These are phyloP conservation scores for Boletellus ananas DNA, from an alignment of 768 basidiomycete species.

Conservation along the genomic window DNA sequence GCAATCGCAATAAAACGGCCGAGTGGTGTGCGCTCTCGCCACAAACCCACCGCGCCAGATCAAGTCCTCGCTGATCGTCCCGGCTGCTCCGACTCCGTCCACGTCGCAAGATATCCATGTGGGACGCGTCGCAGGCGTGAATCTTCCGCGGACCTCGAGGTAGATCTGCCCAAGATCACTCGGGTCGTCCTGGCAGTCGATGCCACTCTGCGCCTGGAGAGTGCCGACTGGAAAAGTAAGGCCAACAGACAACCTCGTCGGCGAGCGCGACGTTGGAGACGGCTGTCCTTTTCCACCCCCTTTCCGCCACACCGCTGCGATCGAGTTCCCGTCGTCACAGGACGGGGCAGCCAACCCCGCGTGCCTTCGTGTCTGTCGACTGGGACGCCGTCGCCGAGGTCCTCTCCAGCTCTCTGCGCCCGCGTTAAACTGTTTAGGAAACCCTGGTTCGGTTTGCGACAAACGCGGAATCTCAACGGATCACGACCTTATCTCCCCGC, in stretches of 20 bases:
- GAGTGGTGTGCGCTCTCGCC: conserved; percentile 17
- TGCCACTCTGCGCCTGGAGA: conserved; percentile 4
- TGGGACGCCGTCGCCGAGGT: conserved; percentile 12
- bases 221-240: conserved; percentile 21
- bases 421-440: conserved; percentile 6
- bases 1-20: conserved; percentile 14
- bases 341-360: neutral
- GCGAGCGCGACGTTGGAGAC: conserved; percentile 3
- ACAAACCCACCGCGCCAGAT: conserved; percentile 22
- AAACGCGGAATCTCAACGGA: conserved; percentile 23
- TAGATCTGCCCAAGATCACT: conserved; percentile 24
- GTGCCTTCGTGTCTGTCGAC: conserved; percentile 11
- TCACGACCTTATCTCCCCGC: conserved; percentile 31
- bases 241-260: neutral
- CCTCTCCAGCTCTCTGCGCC: conserved; percentile 1
- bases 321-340: neutral
- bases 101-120: conserved; percentile 32
- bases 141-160: conserved; percentile 32
- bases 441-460: neutral
- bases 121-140: conserved; percentile 24
- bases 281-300: conserved; percentile 25
- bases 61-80: conserved; percentile 22
- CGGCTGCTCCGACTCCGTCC: conserved; percentile 27
- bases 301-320: conserved; percentile 19
- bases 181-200: conserved; percentile 19